A percentile compares a stretch with the other conserved stretches of the same genome.
phyloP scores from a whole-genome alignment of 1,284 basidiomycete species.

The Ganoderma resinaceum region DNA sequence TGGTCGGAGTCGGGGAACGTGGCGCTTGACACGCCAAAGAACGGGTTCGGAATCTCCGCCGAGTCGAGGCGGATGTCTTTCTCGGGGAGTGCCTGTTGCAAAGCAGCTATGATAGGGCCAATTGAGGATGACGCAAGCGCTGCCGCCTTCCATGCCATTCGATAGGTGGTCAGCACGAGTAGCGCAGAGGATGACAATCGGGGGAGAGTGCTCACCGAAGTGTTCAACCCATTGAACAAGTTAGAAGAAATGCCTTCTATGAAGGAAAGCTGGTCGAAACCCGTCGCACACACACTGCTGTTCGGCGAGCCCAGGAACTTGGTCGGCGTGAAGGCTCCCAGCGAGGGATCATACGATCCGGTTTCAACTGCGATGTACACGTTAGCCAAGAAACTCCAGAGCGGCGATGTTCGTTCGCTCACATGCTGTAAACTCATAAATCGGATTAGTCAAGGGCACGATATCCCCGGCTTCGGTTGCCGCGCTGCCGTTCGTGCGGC shows the following conservation, averaged over 20 bases:
- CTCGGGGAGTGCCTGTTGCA: conserved; percentile 20
- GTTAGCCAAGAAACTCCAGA: background rate
- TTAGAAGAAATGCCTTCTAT: conserved; percentile 49
- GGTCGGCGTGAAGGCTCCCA: conserved; percentile 52
- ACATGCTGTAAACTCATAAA: conserved; percentile 56
- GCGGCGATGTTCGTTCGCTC: conserved; percentile 28
- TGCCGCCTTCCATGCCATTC: conserved; percentile 17
- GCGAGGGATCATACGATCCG: conserved; percentile 53
- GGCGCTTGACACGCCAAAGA: conserved; percentile 45
- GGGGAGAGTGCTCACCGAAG: conserved; percentile 15
- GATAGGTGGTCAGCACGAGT: too few relatives aligned
- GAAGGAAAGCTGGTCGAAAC: conserved; percentile 56
- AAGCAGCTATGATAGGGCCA: conserved; percentile 20
- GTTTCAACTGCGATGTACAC: conserved; percentile 42
- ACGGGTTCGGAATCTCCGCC: conserved; percentile 49
- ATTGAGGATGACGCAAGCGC: conserved; percentile 30
- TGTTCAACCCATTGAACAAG: conserved; percentile 26
- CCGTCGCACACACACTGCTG: conserved; percentile 49
- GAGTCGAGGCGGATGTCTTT: conserved; percentile 23
- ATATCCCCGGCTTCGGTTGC: conserved; percentile 16
- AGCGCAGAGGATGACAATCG: background rate
- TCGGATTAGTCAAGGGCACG: conserved; percentile 47
- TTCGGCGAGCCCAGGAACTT: conserved; percentile 53
- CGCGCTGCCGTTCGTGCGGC: conserved; percentile 18
- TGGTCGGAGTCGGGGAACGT: conserved; percentile 48